Percentiles rank a stretch among this genome's conserved stretches.
Evolutionary conservation across 306 rosid species (phyloP).

Genomic region (Begonia loranthoides): DNA sequence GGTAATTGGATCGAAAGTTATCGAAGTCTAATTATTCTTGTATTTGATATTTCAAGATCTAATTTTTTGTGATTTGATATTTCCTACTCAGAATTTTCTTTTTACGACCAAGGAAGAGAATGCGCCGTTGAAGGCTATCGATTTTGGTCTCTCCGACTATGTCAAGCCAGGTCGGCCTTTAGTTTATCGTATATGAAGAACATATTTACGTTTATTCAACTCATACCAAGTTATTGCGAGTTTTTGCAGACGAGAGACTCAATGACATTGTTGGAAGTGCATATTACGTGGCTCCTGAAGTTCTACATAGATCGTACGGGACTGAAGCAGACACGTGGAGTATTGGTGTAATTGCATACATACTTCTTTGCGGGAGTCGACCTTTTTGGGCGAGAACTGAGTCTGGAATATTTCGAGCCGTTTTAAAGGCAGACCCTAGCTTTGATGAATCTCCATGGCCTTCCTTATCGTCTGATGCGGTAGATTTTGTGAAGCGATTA

Average conservation of each 20-base stretch:
- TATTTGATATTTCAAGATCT: too few relatives aligned
- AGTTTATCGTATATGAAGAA: too few relatives aligned
- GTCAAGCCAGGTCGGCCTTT: slow-evolving; percentile 61
- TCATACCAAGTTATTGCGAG: not conserved
- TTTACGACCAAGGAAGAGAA: slow-evolving; percentile 47
- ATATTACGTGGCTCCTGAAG: slow-evolving; percentile 83
- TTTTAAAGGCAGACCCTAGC: slow-evolving; percentile 64
- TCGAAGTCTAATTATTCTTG: not conserved
- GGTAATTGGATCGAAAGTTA: not conserved
- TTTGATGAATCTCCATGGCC: slow-evolving; percentile 87
- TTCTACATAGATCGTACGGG: slow-evolving; percentile 63
- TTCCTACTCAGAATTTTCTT: slow-evolving; percentile 58
- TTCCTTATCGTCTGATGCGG: slow-evolving; percentile 56
- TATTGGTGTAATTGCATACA: slow-evolving; percentile 72
- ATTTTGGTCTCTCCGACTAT: slow-evolving; percentile 74
- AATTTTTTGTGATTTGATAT: not conserved
- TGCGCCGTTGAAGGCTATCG: slow-evolving; percentile 53
- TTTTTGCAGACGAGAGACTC: slow-evolving; percentile 53
- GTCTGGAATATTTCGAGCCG: slow-evolving; percentile 73
- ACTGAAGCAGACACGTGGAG: slow-evolving; percentile 86
- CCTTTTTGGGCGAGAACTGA: slow-evolving; percentile 79
- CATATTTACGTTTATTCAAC: not conserved
- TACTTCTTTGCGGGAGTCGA: slow-evolving; percentile 74
- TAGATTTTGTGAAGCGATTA: slow-evolving; percentile 58
- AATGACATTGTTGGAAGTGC: slow-evolving; percentile 82